These are phyloP conservation scores for Globisporangium apiculatum DNA, from an alignment of 352 stramenopile species.

Conservation along the genomic window DNA sequence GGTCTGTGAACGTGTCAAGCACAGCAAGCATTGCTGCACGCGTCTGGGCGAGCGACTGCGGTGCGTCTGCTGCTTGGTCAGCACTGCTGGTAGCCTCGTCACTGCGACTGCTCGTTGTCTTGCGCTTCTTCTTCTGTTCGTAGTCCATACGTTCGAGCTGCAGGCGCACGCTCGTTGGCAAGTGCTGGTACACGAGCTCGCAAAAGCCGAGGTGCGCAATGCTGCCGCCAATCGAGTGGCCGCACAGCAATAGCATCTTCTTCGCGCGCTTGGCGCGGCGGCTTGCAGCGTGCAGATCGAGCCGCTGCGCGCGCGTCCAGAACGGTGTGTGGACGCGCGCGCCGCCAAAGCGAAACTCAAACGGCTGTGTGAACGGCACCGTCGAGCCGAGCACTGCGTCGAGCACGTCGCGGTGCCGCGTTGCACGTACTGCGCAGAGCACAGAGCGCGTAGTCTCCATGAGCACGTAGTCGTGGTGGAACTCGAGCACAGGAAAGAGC, in stretches of 20 bases:
- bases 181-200: conserved; percentile 65
- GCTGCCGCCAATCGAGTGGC: conserved; percentile 78
- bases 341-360: conserved; percentile 64
- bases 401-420: conserved; percentile 48
- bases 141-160: conserved; percentile 57
- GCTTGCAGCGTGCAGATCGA: conserved; percentile 48
- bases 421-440: conserved; percentile 64
- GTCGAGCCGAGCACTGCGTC: conserved; percentile 65
- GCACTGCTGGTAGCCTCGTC: neutral
- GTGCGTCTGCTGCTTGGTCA: neutral
- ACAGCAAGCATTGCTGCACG: conserved; percentile 9
- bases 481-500: conserved; percentile 42
- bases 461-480: conserved; percentile 46
- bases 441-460: conserved; percentile 54
- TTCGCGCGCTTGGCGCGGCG: conserved; percentile 30
- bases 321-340: conserved; percentile 73
- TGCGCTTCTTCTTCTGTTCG: conserved; percentile 34
- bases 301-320: conserved; percentile 55
- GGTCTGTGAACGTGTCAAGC: conserved; percentile 12
- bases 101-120: neutral
- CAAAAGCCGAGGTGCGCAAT: conserved; percentile 75
- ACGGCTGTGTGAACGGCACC: conserved; percentile 52
- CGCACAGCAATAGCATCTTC: conserved; percentile 71
- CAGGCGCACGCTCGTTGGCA: conserved; percentile 37
- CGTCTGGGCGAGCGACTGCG: neutral